Percentiles rank a stretch among this genome's conserved stretches.
These are phyloP conservation scores for Batkoa obscura DNA, from an alignment of 371 early-diverging fungal species.

Conservation along the genomic window DNA sequence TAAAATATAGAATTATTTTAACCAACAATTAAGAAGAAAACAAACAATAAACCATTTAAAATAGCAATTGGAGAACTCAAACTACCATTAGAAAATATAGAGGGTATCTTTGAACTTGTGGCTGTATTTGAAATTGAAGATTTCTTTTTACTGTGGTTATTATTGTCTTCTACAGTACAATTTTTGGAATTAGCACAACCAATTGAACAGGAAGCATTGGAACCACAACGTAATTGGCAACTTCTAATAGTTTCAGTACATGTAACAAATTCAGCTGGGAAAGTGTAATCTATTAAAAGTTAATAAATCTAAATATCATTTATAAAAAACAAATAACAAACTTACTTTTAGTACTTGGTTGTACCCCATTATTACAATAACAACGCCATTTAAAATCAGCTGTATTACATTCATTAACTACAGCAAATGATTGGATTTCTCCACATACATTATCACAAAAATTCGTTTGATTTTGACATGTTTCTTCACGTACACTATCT, in stretches of 20 bases:
- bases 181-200: not conserved
- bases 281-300: not conserved
- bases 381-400: not conserved
- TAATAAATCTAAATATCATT: not conserved
- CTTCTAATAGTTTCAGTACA: not conserved
- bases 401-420: not conserved
- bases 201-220: not conserved
- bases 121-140: not conserved
- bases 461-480: not conserved
- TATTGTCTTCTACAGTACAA: not conserved
- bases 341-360: not conserved
- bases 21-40: too few species aligned
- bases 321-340: not conserved
- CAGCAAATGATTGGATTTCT: not conserved
- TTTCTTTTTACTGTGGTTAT: not conserved
- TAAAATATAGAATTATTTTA: too few species aligned
- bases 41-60: too few species aligned
- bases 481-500: not conserved
- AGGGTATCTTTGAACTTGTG: too few species aligned
- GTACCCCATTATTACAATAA: not conserved
- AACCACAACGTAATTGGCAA: not conserved
- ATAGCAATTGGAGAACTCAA: too few species aligned
- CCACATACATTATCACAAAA: conserved; percentile 1
- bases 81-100: too few species aligned
- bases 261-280: conserved; percentile 1